phyloP scores from a whole-genome alignment of 2,329 filamentous ascomycete species.

The Fusarium floridanum region DNA sequence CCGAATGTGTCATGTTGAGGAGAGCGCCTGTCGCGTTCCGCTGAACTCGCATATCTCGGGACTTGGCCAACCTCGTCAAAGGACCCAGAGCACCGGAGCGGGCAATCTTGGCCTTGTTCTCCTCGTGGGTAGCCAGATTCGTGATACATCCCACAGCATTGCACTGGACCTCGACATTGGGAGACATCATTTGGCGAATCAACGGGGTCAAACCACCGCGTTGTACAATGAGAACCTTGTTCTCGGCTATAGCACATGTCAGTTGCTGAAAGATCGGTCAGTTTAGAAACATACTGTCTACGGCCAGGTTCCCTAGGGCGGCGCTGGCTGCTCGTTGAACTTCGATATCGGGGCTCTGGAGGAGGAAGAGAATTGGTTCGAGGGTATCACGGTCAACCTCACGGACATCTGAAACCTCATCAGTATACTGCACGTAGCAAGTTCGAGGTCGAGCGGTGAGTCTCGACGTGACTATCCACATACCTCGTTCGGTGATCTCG shows the following conservation, averaged over 20 bases:
- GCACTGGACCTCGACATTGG: slow-evolving; percentile 98
- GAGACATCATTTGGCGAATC: slow-evolving; percentile 98
- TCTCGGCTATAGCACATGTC: slow-evolving; percentile 78
- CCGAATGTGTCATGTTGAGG: slow-evolving; percentile 99
- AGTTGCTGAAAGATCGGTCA: slow-evolving; percentile 48
- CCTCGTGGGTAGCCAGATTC: slow-evolving; percentile 96
- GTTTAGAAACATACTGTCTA: slow-evolving; percentile 81
- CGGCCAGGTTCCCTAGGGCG: slow-evolving; percentile 93
- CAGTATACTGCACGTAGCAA: slow-evolving; percentile 18
- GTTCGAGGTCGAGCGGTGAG: background rate
- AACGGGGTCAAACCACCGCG: slow-evolving; percentile 90
- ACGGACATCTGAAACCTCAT: slow-evolving; percentile 79
- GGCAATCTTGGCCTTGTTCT: slow-evolving; percentile 99
- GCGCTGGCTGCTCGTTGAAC: slow-evolving; percentile 97
- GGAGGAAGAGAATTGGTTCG: slow-evolving; percentile 93
- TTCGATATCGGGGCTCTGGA: slow-evolving; percentile 96
- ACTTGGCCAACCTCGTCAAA: slow-evolving; percentile 92
- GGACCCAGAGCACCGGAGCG: slow-evolving; percentile 92
- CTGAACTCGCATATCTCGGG: slow-evolving; percentile 98
- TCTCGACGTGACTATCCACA: slow-evolving; percentile 42
- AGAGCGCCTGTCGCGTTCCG: slow-evolving; percentile 96
- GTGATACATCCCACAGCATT: slow-evolving; percentile 99
- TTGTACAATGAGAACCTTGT: slow-evolving; percentile 96
- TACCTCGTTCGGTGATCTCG: slow-evolving; percentile 98
- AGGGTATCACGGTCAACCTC: slow-evolving; percentile 96